Conservation (phyloP, 2,329 filamentous ascomycete species). For the Colletotrichum siamense region DNA sequence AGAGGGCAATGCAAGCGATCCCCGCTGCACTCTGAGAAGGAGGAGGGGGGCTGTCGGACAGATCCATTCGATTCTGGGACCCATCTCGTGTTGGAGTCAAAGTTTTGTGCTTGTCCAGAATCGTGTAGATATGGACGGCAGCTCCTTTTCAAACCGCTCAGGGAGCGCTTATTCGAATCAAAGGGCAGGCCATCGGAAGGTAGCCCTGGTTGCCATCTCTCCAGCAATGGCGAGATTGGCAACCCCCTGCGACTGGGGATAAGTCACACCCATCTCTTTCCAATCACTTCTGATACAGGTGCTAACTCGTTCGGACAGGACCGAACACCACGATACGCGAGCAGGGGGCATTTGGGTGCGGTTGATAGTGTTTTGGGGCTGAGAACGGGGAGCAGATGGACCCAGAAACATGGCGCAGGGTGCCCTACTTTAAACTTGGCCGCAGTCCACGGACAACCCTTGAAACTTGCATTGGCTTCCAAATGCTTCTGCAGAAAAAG, state of each 20-base stretch:
- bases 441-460: background rate
- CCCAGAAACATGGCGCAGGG: background rate
- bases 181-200: conserved; percentile 42
- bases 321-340: background rate
- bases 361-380: background rate
- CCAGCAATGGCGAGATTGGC: conserved; percentile 56
- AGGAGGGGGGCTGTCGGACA: background rate
- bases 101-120: conserved; percentile 86
- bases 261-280: conserved; percentile 41
- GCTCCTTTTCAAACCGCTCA: background rate
- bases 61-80: conserved; percentile 61
- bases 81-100: conserved; percentile 94
- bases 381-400: background rate
- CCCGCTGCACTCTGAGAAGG: background rate
- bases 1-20: background rate
- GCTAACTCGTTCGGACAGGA: conserved; percentile 28
- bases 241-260: conserved; percentile 55
- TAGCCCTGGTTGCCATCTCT: conserved; percentile 55
- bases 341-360: background rate
- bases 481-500: background rate
- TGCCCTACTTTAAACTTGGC: background rate
- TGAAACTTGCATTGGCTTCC: background rate
- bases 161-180: conserved; percentile 17
- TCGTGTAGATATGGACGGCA: conserved; percentile 25
- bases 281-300: background rate